These are phyloP conservation scores for Actinomortierella wolfii DNA, from an alignment of 371 early-diverging fungal genomes.

Conservation along the genomic window DNA sequence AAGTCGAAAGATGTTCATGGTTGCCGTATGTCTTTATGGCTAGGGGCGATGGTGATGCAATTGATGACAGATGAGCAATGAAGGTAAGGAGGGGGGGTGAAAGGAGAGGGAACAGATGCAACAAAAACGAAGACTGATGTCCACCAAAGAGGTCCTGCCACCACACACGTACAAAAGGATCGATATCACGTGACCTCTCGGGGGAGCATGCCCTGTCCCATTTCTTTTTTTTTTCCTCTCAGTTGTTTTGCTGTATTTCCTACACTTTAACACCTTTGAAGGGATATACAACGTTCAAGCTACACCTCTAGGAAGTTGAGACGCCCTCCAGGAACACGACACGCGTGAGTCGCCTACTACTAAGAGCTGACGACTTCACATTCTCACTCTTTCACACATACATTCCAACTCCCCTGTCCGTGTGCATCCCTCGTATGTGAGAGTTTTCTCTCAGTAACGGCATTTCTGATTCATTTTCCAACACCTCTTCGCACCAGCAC, in stretches of 20 bases:
- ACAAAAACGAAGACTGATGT: background rate
- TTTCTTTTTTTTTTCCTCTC: conserved; percentile 1
- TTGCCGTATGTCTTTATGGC: background rate
- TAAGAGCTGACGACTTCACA: too few relatives aligned
- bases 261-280: background rate
- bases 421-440: too few relatives aligned
- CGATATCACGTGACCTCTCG: background rate
- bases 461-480: too few relatives aligned
- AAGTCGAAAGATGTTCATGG: conserved; percentile 93
- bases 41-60: background rate
- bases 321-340: background rate
- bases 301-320: background rate
- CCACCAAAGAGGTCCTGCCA: background rate
- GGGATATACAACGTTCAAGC: background rate
- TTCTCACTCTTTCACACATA: background rate
- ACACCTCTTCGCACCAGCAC: background rate
- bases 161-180: too few relatives aligned
- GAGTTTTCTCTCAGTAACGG: too few relatives aligned
- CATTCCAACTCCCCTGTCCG: too few relatives aligned
- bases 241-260: background rate
- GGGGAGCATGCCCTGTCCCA: too few relatives aligned
- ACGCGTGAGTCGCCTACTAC: too few relatives aligned
- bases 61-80: conserved; percentile 14
- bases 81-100: background rate
- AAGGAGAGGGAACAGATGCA: background rate